phyloP scores from a whole-genome alignment of 2,329 filamentous ascomycete species.

The Elsinoe batatas region DNA sequence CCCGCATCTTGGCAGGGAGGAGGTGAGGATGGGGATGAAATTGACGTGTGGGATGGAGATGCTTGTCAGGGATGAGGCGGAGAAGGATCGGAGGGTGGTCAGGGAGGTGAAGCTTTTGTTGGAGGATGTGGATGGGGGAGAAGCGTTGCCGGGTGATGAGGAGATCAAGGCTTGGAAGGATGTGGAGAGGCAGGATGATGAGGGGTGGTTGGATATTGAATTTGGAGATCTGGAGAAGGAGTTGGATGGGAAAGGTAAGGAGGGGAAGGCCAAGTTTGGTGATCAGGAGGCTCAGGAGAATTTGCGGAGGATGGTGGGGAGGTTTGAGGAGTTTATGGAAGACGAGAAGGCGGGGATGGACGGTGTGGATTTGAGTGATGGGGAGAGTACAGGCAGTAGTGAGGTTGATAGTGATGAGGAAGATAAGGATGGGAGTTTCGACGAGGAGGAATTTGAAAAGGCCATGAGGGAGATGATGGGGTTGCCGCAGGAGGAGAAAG shows the following conservation, averaged over 20 bases:
- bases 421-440: constrained; percentile 67
- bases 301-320: constrained; percentile 79
- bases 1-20: constrained; percentile 27
- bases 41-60: constrained; percentile 86
- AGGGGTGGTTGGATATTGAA: constrained; percentile 85
- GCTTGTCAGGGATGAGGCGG: constrained; percentile 58
- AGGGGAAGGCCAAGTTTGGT: constrained; percentile 40
- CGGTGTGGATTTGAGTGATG: constrained; percentile 61
- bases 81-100: constrained; percentile 57
- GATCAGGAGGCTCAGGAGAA: constrained; percentile 61
- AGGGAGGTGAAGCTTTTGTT: constrained; percentile 69
- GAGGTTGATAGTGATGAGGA: constrained; percentile 35
- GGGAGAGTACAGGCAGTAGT: constrained; percentile 33
- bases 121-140: constrained; percentile 64
- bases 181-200: constrained; percentile 59
- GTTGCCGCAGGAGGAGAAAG: constrained; percentile 37
- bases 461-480: constrained; percentile 95
- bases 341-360: constrained; percentile 74
- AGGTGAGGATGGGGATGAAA: constrained; percentile 73
- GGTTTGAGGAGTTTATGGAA: constrained; percentile 80
- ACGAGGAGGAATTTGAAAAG: constrained; percentile 71
- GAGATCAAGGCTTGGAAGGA: constrained; percentile 63
- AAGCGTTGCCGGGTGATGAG: constrained; percentile 59
- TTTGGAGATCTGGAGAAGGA: constrained; percentile 83
- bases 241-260: constrained; percentile 41